These are phyloP conservation scores for Spergularia azorica DNA, from an alignment of 179 eudicot species.

Conservation along the genomic window DNA sequence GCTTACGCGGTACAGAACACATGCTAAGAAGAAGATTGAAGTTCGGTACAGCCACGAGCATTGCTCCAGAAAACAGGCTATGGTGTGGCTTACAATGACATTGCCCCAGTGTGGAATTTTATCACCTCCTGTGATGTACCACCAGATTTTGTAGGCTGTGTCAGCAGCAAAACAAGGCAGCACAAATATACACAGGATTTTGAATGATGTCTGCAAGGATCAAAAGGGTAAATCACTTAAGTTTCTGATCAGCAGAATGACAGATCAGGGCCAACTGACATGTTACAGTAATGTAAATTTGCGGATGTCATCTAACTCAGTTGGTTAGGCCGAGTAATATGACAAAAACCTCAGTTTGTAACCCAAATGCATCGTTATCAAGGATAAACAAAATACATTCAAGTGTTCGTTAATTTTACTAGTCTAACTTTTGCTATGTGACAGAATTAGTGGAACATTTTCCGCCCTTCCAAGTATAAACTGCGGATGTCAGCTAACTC, in stretches of 20 bases:
- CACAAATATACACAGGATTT: conserved; percentile 64
- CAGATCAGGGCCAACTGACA: too few species aligned
- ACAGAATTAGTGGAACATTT: too few species aligned
- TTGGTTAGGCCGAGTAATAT: not conserved
- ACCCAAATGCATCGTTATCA: too few species aligned
- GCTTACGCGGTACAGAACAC: conserved; percentile 76
- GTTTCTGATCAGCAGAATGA: not conserved
- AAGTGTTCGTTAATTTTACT: too few species aligned
- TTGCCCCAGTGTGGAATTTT: conserved; percentile 60
- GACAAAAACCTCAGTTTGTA: too few species aligned
- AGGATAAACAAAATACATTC: too few species aligned
- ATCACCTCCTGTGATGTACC: conserved; percentile 74
- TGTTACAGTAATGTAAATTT: too few species aligned
- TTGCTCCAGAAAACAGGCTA: conserved; percentile 60
- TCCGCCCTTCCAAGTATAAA: too few species aligned
- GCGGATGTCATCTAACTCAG: not conserved
- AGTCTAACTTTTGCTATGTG: too few species aligned
- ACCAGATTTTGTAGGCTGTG: conserved; percentile 77
- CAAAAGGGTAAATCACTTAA: not conserved
- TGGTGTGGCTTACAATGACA: conserved; percentile 44
- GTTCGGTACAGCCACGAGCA: conserved; percentile 84
- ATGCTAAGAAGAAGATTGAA: conserved; percentile 69
- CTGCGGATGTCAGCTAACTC: too few species aligned
- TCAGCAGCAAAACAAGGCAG: conserved; percentile 68
- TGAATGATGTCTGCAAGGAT: conserved; percentile 70